Evolutionary conservation across 805 yeast species (phyloP).

Genomic region (Metschnikowia reukaufii): DNA sequence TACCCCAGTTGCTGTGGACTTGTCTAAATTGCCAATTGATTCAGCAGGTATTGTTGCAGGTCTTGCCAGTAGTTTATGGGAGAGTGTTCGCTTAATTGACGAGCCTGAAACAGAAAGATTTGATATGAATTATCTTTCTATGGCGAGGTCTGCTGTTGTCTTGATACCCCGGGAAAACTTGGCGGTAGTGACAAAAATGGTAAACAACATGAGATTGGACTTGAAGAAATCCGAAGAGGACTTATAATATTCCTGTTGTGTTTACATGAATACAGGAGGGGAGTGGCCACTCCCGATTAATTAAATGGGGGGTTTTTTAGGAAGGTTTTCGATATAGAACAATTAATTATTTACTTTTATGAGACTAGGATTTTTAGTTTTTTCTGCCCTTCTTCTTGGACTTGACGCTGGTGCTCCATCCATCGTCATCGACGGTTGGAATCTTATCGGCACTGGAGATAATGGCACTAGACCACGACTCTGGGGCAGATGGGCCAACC

Average conservation of each 20-base stretch:
- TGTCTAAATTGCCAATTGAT: constrained; percentile 54
- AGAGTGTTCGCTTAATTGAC: constrained; percentile 25
- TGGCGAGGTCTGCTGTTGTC: constrained; percentile 60
- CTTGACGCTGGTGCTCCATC: constrained; percentile 46
- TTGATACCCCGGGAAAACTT: constrained; percentile 56
- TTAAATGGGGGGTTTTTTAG: neutral
- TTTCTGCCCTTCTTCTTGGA: constrained; percentile 42
- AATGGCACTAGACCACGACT: constrained; percentile 75
- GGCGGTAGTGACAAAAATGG: constrained; percentile 27
- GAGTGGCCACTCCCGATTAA: neutral
- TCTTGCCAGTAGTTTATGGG: constrained; percentile 50
- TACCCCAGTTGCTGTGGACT: constrained; percentile 57
- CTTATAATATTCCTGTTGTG: neutral
- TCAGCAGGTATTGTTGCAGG: constrained; percentile 69
- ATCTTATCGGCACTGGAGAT: constrained; percentile 41
- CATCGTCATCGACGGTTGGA: constrained; percentile 43
- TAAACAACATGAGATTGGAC: constrained; percentile 8
- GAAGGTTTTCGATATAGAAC: neutral
- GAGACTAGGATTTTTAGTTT: constrained; percentile 3
- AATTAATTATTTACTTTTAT: too few relatives aligned
- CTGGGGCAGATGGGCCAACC: constrained; percentile 39
- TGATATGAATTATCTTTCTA: constrained; percentile 59
- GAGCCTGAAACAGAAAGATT: constrained; percentile 24
- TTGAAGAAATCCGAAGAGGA: neutral
- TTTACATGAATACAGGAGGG: too few relatives aligned